Conservation (phyloP, 2,329 filamentous ascomycete genomes). For the Penicillium polonicum region DNA sequence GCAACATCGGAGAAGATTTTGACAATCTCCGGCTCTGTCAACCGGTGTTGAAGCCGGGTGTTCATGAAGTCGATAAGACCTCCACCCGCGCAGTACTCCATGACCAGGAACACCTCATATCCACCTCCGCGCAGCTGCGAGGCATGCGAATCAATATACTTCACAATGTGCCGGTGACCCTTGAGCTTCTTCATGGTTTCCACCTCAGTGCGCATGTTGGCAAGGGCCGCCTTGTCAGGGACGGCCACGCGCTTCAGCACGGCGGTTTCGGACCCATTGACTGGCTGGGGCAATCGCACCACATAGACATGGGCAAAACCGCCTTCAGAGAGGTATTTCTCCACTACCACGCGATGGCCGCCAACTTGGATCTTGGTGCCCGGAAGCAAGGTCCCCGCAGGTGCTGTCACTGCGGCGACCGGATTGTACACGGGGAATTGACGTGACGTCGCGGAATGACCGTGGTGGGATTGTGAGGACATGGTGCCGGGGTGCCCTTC, state of each 20-base stretch:
- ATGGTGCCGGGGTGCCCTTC: slow-evolving; percentile 32
- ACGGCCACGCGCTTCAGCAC: slow-evolving; percentile 95
- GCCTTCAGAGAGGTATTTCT: slow-evolving; percentile 96
- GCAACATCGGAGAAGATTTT: slow-evolving; percentile 95
- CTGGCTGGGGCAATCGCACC: slow-evolving; percentile 75
- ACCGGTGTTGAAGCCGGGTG: slow-evolving; percentile 87
- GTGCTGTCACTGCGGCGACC: slow-evolving; percentile 38
- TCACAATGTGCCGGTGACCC: slow-evolving; percentile 93
- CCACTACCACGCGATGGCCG: slow-evolving; percentile 85
- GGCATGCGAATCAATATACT: slow-evolving; percentile 96
- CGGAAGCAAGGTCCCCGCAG: slow-evolving; percentile 84
- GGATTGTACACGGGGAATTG: slow-evolving; percentile 36
- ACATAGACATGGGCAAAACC: slow-evolving; percentile 98
- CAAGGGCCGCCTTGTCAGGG: slow-evolving; percentile 89
- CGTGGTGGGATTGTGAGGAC: slow-evolving; percentile 34
- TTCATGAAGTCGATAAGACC: slow-evolving; percentile 99
- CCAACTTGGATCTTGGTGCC: slow-evolving; percentile 98
- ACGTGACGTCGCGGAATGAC: slow-evolving; percentile 31
- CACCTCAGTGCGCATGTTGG: slow-evolving; percentile 96
- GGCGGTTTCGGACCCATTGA: slow-evolving; percentile 75
- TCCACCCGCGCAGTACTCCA: slow-evolving; percentile 95
- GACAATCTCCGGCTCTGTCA: slow-evolving; percentile 96
- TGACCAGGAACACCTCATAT: slow-evolving; percentile 96
- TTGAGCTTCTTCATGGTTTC: slow-evolving; percentile 99
- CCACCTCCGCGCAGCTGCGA: slow-evolving; percentile 89